A percentile compares a stretch with the other conserved stretches of the same genome.
Evolutionary conservation across 345 rosid species (phyloP).

Genomic region (Brassica napus): DNA sequence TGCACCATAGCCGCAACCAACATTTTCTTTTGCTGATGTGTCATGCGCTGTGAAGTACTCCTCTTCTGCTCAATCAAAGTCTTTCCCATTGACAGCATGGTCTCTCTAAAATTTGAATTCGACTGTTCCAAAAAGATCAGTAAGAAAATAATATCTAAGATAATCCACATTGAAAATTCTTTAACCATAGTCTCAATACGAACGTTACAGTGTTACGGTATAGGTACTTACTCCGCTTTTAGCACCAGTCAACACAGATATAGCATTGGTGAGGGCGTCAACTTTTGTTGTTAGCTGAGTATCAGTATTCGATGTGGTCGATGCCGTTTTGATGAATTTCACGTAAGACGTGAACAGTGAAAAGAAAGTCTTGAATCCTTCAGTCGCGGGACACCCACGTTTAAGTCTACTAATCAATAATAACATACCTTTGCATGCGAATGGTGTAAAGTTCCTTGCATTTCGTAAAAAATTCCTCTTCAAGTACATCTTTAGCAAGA

Average conservation of each 20-base stretch:
- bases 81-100: slow-evolving; percentile 34
- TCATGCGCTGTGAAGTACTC: slow-evolving; percentile 4
- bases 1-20: slow-evolving; percentile 15
- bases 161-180: not conserved
- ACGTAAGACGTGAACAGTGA: not conserved
- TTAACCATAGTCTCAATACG: not conserved
- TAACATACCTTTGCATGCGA: slow-evolving; percentile 26
- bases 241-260: not conserved
- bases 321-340: not conserved
- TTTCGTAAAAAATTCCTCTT: not conserved
- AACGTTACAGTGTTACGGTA: not conserved
- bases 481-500: slow-evolving; percentile 29
- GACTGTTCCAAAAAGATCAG: not conserved
- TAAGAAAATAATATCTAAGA: not conserved
- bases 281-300: not conserved
- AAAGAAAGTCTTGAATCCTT: slow-evolving; percentile 22
- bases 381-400: slow-evolving; percentile 16
- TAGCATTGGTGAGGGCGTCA: not conserved
- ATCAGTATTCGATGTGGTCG: not conserved
- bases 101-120: not conserved
- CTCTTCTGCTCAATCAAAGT: slow-evolving; percentile 28
- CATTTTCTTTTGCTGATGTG: not conserved
- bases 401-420: not conserved
- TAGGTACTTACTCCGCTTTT: slow-evolving; percentile 2
- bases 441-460: slow-evolving; percentile 12